These are phyloP conservation scores for Cadophora luteo-olivacea DNA, from an alignment of 2,329 filamentous ascomycete genomes.

Conservation along the genomic window DNA sequence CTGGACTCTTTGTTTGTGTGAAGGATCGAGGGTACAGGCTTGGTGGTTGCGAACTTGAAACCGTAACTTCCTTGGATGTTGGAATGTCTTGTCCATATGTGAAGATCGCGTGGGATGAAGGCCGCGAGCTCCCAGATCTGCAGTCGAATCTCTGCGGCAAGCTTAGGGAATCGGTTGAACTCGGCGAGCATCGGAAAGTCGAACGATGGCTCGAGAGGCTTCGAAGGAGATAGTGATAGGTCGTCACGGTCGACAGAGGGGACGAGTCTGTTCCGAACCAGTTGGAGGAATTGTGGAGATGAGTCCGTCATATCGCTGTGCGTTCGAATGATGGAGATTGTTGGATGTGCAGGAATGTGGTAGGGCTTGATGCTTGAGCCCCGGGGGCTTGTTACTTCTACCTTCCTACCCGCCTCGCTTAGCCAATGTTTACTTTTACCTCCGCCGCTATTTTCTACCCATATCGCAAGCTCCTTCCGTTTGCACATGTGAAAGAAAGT, in stretches of 20 bases:
- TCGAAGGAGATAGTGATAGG: neutral
- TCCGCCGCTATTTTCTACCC: neutral
- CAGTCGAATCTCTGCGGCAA: no score
- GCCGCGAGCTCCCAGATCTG: no score
- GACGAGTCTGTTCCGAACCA: no score
- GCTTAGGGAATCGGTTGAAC: no score
- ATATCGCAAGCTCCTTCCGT: neutral
- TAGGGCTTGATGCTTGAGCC: no score
- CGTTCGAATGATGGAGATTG: neutral
- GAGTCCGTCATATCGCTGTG: neutral
- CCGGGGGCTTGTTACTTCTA: neutral
- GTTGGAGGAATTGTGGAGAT: neutral
- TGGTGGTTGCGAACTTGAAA: no score
- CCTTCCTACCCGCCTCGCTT: neutral
- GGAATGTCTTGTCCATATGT: no score
- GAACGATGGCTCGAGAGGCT: neutral
- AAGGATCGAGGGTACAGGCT: no score
- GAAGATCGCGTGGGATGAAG: no score
- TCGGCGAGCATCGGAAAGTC: no score
- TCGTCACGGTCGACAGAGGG: neutral
- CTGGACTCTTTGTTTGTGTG: no score
- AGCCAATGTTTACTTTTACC: neutral
- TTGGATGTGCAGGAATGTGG: neutral
- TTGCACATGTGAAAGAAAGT: neutral
- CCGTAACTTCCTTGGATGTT: no score